phyloP scores from a whole-genome alignment of 139 green algal species.

The Micractinium sp. region DNA sequence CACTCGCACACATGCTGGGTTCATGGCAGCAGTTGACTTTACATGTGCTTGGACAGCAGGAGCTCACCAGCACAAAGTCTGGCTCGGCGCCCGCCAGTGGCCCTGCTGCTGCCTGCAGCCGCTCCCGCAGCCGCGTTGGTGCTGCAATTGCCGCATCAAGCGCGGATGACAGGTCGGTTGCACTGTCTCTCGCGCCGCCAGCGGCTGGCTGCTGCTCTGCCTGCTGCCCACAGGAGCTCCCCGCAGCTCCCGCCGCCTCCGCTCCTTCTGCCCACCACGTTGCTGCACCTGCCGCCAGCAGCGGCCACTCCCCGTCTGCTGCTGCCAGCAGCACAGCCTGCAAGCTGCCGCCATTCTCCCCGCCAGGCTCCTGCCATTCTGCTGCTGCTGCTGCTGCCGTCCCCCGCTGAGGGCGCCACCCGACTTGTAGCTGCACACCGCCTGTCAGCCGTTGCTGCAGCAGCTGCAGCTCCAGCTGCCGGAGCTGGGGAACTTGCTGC shows the following conservation, averaged over 20 bases:
- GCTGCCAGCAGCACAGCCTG: conserved; percentile 33
- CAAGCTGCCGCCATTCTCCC: neutral
- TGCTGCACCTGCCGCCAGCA: neutral
- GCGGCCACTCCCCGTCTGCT: conserved; percentile 25
- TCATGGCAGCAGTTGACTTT: no score
- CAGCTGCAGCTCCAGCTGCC: conserved; percentile 32
- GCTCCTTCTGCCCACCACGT: neutral
- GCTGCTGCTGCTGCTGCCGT: conserved; percentile 5
- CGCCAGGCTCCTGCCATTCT: neutral
- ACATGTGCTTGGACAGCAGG: neutral
- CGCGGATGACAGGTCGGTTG: neutral
- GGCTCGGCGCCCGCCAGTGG: conserved; percentile 29
- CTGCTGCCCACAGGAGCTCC: no score
- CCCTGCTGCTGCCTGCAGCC: conserved; percentile 25
- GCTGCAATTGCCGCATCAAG: conserved; percentile 20
- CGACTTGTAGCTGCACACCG: neutral
- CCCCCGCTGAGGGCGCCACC: neutral
- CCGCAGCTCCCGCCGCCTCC: neutral
- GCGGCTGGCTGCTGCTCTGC: no score
- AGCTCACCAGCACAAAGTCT: conserved; percentile 40
- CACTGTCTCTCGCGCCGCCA: neutral
- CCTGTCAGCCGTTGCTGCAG: conserved; percentile 9
- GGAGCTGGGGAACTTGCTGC: neutral
- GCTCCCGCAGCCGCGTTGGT: conserved; percentile 8
- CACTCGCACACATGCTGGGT: neutral